Base-by-base conservation (phyloP, 23 red algal species). In the Gracilariopsis chorda region DNA sequence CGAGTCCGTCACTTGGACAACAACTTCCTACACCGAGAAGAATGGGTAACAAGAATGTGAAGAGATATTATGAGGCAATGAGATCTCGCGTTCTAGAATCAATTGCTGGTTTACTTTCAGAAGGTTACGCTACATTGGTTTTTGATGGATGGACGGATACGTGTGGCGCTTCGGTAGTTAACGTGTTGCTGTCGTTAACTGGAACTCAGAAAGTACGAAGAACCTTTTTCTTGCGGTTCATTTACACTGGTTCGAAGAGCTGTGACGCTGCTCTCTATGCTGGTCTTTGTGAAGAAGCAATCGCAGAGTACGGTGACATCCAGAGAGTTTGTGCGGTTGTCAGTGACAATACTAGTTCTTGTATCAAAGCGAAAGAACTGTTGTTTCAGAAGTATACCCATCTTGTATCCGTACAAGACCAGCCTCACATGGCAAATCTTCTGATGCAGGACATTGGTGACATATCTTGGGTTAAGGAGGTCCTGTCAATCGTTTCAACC, bases 181-280 rank as follows among this genome's bases (percentile, higher is more conserved):
- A 56, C 42, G 51, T 81, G 27, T 51, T 81, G 28, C 48, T 81
- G 44, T 27, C 17, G 34, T 58, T 29, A 36, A 51, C 55, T 36
- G 77, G 77, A 58, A 25, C 21, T 46, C 40, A 42, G 40, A n/a
- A 32, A 29, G 44, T 34, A 60, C 77, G 48, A 55, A 24, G 19
- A 28, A 81, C 51, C 10, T 78, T 81, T 55, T 81, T 81, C 48
- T 29, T 81, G n/a, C 29, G 59, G 51, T 81, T 51, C 36, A 51
- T 58, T 12, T 81, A 36, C 39, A 81, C 77, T 30, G 77, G 51
- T 25, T 81, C 47, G 23, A 60, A 49, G 10, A 37, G 21, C 23
- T 17, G 29, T 57, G 77, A 39, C 24, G 77, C 77, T 37, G 46
- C 9, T 12, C 34, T 34, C 29, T 81, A 81, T 56, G 51, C 59